Evolutionary conservation across 441 rosid species (phyloP).

Genomic region (Pelargonium myrrhifolium): DNA sequence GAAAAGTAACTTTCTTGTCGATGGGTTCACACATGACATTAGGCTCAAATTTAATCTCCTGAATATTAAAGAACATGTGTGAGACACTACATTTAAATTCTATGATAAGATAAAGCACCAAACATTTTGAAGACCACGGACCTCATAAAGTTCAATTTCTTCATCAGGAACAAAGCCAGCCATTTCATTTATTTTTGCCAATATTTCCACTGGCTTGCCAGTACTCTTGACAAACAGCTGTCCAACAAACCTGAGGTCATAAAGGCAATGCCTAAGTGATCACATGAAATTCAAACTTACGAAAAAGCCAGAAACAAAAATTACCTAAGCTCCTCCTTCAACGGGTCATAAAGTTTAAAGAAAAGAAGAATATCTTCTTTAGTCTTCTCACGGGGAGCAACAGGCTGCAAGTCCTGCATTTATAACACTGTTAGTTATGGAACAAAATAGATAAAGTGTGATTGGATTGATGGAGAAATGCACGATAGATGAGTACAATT

Average conservation of each 20-base stretch:
- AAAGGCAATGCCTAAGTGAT: constrained; percentile 16
- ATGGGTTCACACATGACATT: constrained; percentile 53
- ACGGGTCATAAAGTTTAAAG: constrained; percentile 63
- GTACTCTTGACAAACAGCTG: constrained; percentile 51
- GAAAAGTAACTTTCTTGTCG: constrained; percentile 46
- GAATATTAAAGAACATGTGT: constrained; percentile 12
- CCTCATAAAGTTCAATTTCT: constrained; percentile 91
- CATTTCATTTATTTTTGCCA: constrained; percentile 64
- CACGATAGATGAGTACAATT: background rate
- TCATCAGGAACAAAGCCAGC: constrained; percentile 80
- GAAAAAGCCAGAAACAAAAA: constrained; percentile 12
- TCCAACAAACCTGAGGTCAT: constrained; percentile 48
- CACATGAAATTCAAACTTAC: constrained; percentile 4
- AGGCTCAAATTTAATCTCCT: constrained; percentile 70
- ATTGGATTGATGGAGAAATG: background rate
- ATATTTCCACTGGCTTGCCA: constrained; percentile 54
- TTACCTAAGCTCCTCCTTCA: constrained; percentile 53
- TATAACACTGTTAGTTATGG: constrained; percentile 10
- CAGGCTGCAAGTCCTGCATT: constrained; percentile 48
- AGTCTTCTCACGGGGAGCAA: constrained; percentile 50
- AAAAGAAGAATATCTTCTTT: constrained; percentile 65
- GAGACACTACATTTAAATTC: too few relatives aligned
- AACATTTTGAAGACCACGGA: constrained; percentile 19
- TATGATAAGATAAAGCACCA: background rate
- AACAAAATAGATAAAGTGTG: constrained; percentile 4